Evolutionary conservation across 2,329 filamentous ascomycete species (phyloP).

Genomic region (Microsporum ferrugineum): DNA sequence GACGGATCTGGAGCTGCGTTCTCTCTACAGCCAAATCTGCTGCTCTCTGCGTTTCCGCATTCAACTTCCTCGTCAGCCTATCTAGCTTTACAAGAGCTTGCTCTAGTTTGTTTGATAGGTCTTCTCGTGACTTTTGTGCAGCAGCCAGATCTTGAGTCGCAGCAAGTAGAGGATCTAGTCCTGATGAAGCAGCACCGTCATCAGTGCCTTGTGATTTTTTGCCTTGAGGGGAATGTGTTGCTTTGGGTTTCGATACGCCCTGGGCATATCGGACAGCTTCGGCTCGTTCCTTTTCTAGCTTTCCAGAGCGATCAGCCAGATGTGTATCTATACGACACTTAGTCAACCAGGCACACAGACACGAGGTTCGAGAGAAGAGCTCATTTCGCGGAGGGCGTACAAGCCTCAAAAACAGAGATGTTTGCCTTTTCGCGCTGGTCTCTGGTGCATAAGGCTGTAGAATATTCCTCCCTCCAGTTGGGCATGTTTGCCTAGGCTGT

Average conservation of each 20-base stretch:
- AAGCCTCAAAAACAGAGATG: conserved; percentile 62
- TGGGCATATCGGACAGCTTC: background rate
- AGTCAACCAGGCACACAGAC: background rate
- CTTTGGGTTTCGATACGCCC: background rate
- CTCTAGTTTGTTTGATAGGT: conserved; percentile 54
- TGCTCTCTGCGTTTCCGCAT: conserved; percentile 51
- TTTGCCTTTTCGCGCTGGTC: conserved; percentile 58
- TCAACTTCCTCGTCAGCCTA: conserved; percentile 49
- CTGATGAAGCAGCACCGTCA: conserved; percentile 15
- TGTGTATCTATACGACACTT: conserved; percentile 43
- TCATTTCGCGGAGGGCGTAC: conserved; percentile 35
- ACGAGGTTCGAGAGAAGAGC: background rate
- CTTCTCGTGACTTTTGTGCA: conserved; percentile 61
- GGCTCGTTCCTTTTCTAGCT: background rate
- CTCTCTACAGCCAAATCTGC: conserved; percentile 52
- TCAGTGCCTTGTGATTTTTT: background rate
- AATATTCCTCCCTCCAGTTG: conserved; percentile 73
- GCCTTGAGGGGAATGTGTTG: background rate
- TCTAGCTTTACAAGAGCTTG: conserved; percentile 53
- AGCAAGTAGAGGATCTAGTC: conserved; percentile 21
- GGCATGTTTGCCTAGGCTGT: conserved; percentile 36
- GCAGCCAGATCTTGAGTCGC: conserved; percentile 58
- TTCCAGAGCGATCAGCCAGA: conserved; percentile 55
- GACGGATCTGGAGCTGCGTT: conserved; percentile 49
- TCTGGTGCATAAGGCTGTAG: conserved; percentile 58